phyloP scores from a whole-genome alignment of 2,329 filamentous ascomycete species.

The Fusarium sp. region DNA sequence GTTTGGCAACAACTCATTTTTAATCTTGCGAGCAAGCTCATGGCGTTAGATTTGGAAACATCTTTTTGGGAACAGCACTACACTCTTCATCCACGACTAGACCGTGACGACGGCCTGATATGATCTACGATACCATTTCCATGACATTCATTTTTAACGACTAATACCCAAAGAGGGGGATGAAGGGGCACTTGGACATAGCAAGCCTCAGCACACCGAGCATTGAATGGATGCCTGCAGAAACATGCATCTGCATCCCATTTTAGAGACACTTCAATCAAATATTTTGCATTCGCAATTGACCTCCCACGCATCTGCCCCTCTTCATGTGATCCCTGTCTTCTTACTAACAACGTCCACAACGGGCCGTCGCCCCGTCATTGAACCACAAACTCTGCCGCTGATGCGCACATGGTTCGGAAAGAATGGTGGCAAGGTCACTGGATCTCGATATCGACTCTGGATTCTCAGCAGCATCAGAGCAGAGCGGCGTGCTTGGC shows the following conservation, averaged over 20 bases:
- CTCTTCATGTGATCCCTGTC: background rate
- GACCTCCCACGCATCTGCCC: background rate
- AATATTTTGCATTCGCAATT: constrained; percentile 12
- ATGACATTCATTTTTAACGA: constrained; percentile 45
- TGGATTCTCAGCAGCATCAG: background rate
- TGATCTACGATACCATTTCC: constrained; percentile 45
- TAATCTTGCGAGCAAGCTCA: constrained; percentile 35
- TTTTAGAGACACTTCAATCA: constrained; percentile 25
- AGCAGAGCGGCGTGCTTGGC: constrained; percentile 30
- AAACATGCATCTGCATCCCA: constrained; percentile 10
- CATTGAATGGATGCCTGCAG: constrained; percentile 16
- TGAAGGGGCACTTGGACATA: constrained; percentile 13
- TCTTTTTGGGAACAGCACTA: constrained; percentile 11
- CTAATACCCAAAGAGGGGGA: constrained; percentile 26
- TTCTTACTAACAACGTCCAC: background rate
- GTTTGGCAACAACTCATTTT: constrained; percentile 16
- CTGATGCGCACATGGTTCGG: background rate
- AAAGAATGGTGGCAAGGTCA: background rate
- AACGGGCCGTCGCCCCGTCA: background rate
- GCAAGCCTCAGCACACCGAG: constrained; percentile 12
- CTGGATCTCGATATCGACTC: background rate
- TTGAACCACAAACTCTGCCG: too few species aligned
- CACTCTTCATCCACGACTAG: constrained; percentile 41
- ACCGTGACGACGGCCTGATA: constrained; percentile 44
- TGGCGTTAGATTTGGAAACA: constrained; percentile 32